These are phyloP conservation scores for Ramaria sp. DNA, from an alignment of 768 basidiomycete species.

Conservation along the genomic window DNA sequence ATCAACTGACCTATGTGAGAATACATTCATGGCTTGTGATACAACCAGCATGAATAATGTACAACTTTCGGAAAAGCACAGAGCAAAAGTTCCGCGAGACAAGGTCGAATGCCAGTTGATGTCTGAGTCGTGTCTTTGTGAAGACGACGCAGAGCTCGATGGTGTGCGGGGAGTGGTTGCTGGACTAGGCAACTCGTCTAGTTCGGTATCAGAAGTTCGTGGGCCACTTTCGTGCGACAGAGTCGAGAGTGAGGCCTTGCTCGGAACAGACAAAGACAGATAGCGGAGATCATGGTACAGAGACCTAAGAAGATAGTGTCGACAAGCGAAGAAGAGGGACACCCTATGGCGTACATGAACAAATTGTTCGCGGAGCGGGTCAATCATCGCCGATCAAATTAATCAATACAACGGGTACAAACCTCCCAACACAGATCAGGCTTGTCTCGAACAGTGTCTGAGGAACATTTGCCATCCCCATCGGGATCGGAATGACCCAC, in stretches of 20 bases:
- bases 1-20: conserved; percentile 42
- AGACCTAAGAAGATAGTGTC: conserved; percentile 44
- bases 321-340: conserved; percentile 45
- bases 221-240: conserved; percentile 20
- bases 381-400: neutral
- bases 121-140: conserved; percentile 8
- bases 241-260: conserved; percentile 20
- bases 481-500: neutral
- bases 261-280: conserved; percentile 9
- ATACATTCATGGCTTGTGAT: conserved; percentile 50
- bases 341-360: conserved; percentile 23
- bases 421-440: conserved; percentile 2
- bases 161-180: conserved; percentile 13
- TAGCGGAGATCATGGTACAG: conserved; percentile 49
- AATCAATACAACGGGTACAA: neutral
- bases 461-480: neutral
- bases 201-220: conserved; percentile 21
- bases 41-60: conserved; percentile 63
- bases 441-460: neutral
- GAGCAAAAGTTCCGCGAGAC: conserved; percentile 50
- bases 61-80: conserved; percentile 67
- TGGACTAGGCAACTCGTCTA: conserved; percentile 31
- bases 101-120: conserved; percentile 41
- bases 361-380: too few species aligned
- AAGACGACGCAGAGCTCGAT: conserved; percentile 9